A percentile compares a stretch with the other conserved stretches of the same genome.
Evolutionary conservation across 2,329 filamentous ascomycete species (phyloP).

Genomic region (Pyrenophora tritici-repentis): DNA sequence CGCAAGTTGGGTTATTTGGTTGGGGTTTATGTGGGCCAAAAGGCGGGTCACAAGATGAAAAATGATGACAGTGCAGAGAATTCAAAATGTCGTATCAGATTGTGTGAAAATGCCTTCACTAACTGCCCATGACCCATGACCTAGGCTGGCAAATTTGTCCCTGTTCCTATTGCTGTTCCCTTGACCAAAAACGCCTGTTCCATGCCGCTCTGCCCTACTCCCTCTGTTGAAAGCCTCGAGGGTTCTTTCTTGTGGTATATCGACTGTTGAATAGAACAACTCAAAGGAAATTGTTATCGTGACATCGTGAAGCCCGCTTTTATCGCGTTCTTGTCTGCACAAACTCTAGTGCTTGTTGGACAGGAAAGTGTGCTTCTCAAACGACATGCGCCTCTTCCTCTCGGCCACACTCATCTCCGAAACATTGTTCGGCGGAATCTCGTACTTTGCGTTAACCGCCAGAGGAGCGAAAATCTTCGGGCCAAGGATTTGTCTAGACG

Average conservation of each 20-base stretch:
- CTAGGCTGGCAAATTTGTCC: background rate
- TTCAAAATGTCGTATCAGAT: no score
- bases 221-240: slow-evolving; percentile 11
- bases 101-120: background rate
- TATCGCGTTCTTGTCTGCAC: background rate
- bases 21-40: no score
- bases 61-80: no score
- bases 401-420: slow-evolving; percentile 30
- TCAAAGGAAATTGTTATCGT: slow-evolving; percentile 24
- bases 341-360: slow-evolving; percentile 37
- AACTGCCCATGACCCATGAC: background rate
- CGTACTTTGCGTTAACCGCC: slow-evolving; percentile 42
- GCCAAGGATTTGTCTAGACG: slow-evolving; percentile 26
- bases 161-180: slow-evolving; percentile 6
- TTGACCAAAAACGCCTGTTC: slow-evolving; percentile 10
- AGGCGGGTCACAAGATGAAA: no score
- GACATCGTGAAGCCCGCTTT: slow-evolving; percentile 21
- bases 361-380: slow-evolving; percentile 33
- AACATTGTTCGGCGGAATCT: slow-evolving; percentile 28
- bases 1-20: no score
- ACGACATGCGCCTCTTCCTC: slow-evolving; percentile 21
- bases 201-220: slow-evolving; percentile 5
- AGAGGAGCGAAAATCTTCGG: slow-evolving; percentile 40
- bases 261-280: slow-evolving; percentile 18
- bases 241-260: slow-evolving; percentile 28